Evolutionary conservation across 441 rosid genomes (phyloP), one percentile per base, ranked within the genome.

Genomic region (Eruca vesicaria): DNA sequence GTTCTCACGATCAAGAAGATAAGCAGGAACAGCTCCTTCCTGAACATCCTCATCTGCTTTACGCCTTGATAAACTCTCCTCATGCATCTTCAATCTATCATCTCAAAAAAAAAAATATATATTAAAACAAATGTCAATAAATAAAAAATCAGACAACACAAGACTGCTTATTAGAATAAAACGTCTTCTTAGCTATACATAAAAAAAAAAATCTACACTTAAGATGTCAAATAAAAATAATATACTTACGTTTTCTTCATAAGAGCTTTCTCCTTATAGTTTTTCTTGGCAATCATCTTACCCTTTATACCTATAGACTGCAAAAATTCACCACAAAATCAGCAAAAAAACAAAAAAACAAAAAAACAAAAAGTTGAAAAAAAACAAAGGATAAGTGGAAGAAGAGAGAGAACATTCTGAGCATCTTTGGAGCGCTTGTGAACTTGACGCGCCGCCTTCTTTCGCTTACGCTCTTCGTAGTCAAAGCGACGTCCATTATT

Each of bases 291-390:
- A 60, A 93, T 82, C 97, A 85, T 88, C 90, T 90, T 96, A 79
- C 98, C 98, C 89, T 91, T 91, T 6, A 96, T 81, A 84, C 97
- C 98, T 83, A 96, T 29, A 10, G 97, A 73, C 98, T 90, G 81
- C 20, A 4, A 23, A 59, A 50, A 33, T 36, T 23, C 7, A 64
- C 10, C 32, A 29, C 32, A 29, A 29, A 28, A 29, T 29, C 32
- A 29, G 7, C 32, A 29, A 11, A 41, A 5, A 23, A 23, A 3
- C 26, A 23, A 23, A 41, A 23, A 23, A 41, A 63, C 6, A 5
- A 11, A 48, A 5, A 14, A 14, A 2, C 53, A 50, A 16, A 56
- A 53, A 19, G 14, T 10, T 52, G 58, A 19, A 16, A 8, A 50
- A 7, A 2, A 15, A 15, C 5, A 14, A 14, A 6, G n/a, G n/a